Base-by-base conservation (phyloP, 2,329 filamentous ascomycete genomes). In the Dryadomyces quercivorus region DNA sequence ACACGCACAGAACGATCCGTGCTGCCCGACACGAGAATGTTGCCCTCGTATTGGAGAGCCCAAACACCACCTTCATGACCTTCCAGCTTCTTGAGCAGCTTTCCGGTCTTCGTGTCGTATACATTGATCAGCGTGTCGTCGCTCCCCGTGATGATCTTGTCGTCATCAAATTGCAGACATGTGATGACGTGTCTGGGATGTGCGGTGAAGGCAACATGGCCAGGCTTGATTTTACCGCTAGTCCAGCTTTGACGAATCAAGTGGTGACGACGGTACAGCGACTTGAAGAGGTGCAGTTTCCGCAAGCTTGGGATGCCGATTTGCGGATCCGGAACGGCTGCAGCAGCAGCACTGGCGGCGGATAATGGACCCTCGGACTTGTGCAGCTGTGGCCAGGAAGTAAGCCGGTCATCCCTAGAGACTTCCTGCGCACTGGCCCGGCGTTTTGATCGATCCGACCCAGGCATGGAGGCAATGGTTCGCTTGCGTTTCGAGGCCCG, bases 1-100 rank as follows among this genome's bases (percentile, higher is more conserved):
- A 98, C 92, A n/a, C 93, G 84, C n/a, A 98, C 93, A 12, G 93
- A 95, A 49, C 93, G 80, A 69, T 98, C 93, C 0, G 93, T 98
- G 7, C 91, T 96, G 2, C 93, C 93, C 16, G 93, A 98, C 2
- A 98, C 93, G 20, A 98, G 73, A 16, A 88, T 89, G 65, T 97
- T 96, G 51, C 91, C 92, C 65, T 96, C 85, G 65, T 97, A 98
- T 67, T 97, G 91, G 53, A 98, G 72, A 34, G 93, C 93, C 93
- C 93, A 98, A 1, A 98, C 93, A 48, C 93, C 93, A 38, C 93
- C 93, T 68, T 98, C 93, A 62, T 98, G 93, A 2, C 93, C 93
- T 63, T 91, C 85, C 2, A 98, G 80, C 59, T 86, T 88, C 64
- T 83, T 88, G 50, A 87, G 81, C 40, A 95, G 72, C 59, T 86